Base-by-base conservation (phyloP, 1,284 basidiomycete species). In the Stygiomarasmius scandens region DNA sequence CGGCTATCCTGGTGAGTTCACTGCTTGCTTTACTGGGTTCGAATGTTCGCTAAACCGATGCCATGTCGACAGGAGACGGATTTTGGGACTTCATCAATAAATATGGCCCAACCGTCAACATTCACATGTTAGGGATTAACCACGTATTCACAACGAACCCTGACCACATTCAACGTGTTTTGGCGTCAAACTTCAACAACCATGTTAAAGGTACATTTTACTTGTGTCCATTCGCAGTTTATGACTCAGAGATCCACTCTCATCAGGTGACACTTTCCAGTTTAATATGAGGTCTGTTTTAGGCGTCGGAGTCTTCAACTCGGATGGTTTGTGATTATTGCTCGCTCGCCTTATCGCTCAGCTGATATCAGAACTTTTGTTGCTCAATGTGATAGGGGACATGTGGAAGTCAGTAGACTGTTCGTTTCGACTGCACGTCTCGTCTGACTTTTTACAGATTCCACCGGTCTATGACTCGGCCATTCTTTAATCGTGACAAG, bases 291-390 rank as follows among this genome's bases (percentile, higher is more conserved):
- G 62, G 2, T 69, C 76, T 4, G 72, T 86, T 9, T 66, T 85
- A 12, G 85, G 84, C 1, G 76, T 77, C 2, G 84, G 84, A 0
- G 80, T 86, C 1, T 86, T 86, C 65, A 86, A 86, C 58, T 77
- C 81, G 6, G 84, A 87, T 58, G 83, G 84, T 77, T 54, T 54
- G 70, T 56, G 8, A 9, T 6, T 49, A n/a, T n/a, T n/a, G n/a
- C n/a, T n/a, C n/a, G n/a, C 4, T 1, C 25, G 14, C 11, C 46
- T 44, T 22, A 12, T 22, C 20, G 25, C 27, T 55, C 29, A 1
- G 11, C 8, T 22, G 1, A 24, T 11, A 43, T 23, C n/a, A n/a
- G n/a, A n/a, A 16, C 27, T 36, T 23, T 19, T 49, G n/a, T 8
- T 14, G 9, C 29, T 38, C 12, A 2, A 20, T 54, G 24, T n/a